These are phyloP conservation scores for Rubroshorea leprosula DNA, from an alignment of 345 rosid species.

Conservation along the genomic window DNA sequence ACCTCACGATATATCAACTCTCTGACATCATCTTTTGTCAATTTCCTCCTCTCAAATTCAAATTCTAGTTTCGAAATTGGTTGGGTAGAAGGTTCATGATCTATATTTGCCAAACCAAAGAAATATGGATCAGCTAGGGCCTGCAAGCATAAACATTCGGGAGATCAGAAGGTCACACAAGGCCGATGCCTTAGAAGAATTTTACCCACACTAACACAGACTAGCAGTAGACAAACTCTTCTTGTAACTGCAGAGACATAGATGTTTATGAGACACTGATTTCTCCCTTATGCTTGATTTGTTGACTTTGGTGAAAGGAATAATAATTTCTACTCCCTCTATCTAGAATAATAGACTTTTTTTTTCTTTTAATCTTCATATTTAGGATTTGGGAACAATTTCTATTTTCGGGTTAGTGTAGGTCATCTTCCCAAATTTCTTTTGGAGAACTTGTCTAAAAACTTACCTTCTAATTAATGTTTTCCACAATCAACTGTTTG, in stretches of 20 bases:
- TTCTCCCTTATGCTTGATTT: neutral
- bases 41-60: conserved; percentile 95
- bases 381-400: no score
- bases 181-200: neutral
- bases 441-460: no score
- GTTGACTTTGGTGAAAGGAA: neutral
- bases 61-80: conserved; percentile 96
- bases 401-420: no score
- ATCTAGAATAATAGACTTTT: no score
- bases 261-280: neutral
- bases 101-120: conserved; percentile 72
- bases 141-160: conserved; percentile 33
- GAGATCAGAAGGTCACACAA: no score
- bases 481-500: no score
- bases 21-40: conserved; percentile 91
- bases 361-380: no score
- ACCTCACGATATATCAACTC: conserved; percentile 98
- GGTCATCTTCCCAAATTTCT: no score
- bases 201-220: neutral
- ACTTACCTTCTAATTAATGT: no score
- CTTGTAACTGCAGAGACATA: neutral
- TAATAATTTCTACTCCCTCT: no score
- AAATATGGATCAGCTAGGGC: conserved; percentile 92
- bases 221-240: neutral
- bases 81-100: conserved; percentile 82